phyloP scores from a whole-genome alignment of 2,329 filamentous ascomycete species.

The Phialophora expanda region DNA sequence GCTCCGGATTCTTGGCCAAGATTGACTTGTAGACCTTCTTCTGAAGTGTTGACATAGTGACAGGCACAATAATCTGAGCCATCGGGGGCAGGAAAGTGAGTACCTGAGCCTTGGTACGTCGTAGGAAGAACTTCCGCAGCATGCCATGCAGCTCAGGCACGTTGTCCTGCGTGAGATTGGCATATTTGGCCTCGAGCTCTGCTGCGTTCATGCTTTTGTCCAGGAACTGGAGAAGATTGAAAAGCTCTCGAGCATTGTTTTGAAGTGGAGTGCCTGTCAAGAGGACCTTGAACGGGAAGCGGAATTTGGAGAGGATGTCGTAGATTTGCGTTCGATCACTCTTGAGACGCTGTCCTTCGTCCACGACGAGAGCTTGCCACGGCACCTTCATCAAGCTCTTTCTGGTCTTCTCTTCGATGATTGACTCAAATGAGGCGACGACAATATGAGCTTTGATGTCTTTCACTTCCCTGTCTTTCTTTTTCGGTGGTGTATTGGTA shows the following conservation, averaged over 20 bases:
- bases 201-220: slow-evolving; percentile 74
- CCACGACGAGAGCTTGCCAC: slow-evolving; percentile 88
- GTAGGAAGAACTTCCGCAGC: slow-evolving; percentile 73
- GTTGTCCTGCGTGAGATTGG: slow-evolving; percentile 80
- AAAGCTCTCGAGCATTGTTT: slow-evolving; percentile 88
- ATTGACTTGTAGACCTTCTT: slow-evolving; percentile 95
- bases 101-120: slow-evolving; percentile 87
- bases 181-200: slow-evolving; percentile 74
- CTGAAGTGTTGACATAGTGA: slow-evolving; percentile 93
- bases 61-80: slow-evolving; percentile 90
- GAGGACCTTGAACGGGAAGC: slow-evolving; percentile 80
- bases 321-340: slow-evolving; percentile 89
- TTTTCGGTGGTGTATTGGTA: slow-evolving; percentile 44
- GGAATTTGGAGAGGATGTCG: slow-evolving; percentile 71
- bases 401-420: slow-evolving; percentile 72
- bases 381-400: slow-evolving; percentile 70
- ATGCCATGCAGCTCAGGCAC: slow-evolving; percentile 79
- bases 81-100: slow-evolving; percentile 90
- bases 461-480: slow-evolving; percentile 43
- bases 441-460: slow-evolving; percentile 88
- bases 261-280: slow-evolving; percentile 83
- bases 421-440: slow-evolving; percentile 92
- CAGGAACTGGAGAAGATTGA: slow-evolving; percentile 95
- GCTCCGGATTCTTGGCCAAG: slow-evolving; percentile 83
- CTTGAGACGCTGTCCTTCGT: slow-evolving; percentile 94